phyloP scores from a whole-genome alignment of 2,329 filamentous ascomycete genomes.

The Coniochaeta prunicola region DNA sequence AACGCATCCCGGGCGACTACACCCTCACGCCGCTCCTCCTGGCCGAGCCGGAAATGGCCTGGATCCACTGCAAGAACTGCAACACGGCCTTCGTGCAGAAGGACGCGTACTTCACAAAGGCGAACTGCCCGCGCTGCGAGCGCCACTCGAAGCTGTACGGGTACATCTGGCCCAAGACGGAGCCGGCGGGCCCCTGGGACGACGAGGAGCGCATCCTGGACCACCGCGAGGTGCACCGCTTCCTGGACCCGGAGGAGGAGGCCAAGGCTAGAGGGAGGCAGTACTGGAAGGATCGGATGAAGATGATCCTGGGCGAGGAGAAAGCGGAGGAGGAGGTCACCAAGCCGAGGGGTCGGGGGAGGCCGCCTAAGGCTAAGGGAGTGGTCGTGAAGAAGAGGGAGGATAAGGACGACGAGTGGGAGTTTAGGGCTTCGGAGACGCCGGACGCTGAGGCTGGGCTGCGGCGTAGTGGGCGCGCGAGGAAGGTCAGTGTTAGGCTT shows the following conservation, averaged over 20 bases:
- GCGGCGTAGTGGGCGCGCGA: constrained; percentile 15
- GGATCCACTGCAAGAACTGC: constrained; percentile 87
- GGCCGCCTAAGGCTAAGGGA: not conserved
- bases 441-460: not conserved
- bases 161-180: constrained; percentile 92
- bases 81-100: constrained; percentile 75
- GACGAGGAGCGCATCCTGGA: constrained; percentile 68
- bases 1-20: constrained; percentile 69
- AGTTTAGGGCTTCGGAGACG: not conserved
- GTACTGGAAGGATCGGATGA: not conserved
- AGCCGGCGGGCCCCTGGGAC: constrained; percentile 68
- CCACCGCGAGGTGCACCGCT: constrained; percentile 81
- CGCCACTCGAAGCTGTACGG: constrained; percentile 94
- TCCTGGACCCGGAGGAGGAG: constrained; percentile 67
- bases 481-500: constrained; percentile 13
- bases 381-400: not conserved
- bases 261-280: constrained; percentile 38
- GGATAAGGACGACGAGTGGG: not conserved
- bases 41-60: constrained; percentile 66
- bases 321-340: too few species aligned
- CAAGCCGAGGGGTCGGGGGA: not conserved
- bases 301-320: not conserved
- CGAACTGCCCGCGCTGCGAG: constrained; percentile 87
- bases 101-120: constrained; percentile 79
- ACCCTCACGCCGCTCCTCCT: constrained; percentile 72